Conservation (phyloP, 176 grass and related monocot species). For the Areca catechu region DNA sequence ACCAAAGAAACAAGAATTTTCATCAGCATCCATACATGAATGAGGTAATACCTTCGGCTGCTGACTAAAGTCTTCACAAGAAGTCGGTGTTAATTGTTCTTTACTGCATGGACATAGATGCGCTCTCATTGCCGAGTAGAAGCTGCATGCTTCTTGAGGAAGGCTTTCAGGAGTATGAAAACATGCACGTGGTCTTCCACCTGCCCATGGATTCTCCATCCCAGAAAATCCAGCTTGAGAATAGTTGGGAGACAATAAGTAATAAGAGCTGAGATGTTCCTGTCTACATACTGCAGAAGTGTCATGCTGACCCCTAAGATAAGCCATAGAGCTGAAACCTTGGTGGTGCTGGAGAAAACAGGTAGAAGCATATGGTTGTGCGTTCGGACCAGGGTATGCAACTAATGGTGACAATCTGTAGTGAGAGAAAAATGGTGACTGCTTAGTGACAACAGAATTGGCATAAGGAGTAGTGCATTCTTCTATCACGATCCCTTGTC, state of each 20-base stretch:
- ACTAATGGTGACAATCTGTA: conserved; percentile 30
- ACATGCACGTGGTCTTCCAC: conserved; percentile 24
- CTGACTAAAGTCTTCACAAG: conserved; percentile 15
- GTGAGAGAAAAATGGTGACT: conserved; percentile 23
- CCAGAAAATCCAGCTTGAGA: conserved; percentile 17
- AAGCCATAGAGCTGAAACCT: conserved; percentile 61
- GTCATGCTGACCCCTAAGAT: conserved; percentile 37
- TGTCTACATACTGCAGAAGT: conserved; percentile 47
- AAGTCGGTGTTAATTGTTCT: conserved; percentile 17
- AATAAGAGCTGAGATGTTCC: conserved; percentile 62
- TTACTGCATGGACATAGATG: conserved; percentile 11
- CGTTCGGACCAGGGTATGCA: conserved; percentile 34
- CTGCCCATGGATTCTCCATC: conserved; percentile 32
- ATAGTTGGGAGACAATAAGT: conserved; percentile 42
- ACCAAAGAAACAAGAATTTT: conserved; percentile 1
- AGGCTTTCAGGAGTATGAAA: conserved; percentile 37
- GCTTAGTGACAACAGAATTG: conserved; percentile 19
- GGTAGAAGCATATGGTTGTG: conserved; percentile 27
- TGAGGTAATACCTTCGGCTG: conserved; percentile 39
- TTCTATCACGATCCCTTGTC: conserved; percentile 84
- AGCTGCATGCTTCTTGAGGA: conserved; percentile 16
- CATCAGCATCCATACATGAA: background rate
- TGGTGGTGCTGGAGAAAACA: conserved; percentile 72
- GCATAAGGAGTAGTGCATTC: conserved; percentile 47
- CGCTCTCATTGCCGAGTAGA: conserved; percentile 9